Base-by-base conservation (phyloP, 192 early-diverging fungal genomes). In the Phlyctochytrium arcticum region DNA sequence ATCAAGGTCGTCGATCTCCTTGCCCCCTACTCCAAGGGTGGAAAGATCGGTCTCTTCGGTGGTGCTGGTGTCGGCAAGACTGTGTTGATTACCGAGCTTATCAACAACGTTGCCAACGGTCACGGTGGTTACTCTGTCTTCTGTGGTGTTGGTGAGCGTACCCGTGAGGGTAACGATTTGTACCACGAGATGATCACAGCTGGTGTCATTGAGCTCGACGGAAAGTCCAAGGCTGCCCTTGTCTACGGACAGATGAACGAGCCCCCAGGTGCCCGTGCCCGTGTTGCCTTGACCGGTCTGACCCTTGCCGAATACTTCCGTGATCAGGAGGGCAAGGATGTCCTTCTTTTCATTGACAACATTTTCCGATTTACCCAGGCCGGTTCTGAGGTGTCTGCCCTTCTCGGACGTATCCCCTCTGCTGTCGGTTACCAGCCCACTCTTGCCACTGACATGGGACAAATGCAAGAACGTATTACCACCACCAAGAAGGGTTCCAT, bases 361-460 rank as follows among this genome's bases (percentile, higher is more conserved):
- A 96, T 98, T 90, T 98, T 98, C 93, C 87, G 95, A 76, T 98
- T 98, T 89, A 98, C 94, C 48, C 95, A 98, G 83, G 95, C 95
- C 77, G 95, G 95, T 93, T 98, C 95, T 62, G 95, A 98, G 77
- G 95, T 98, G 87, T 98, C 95, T 84, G 94, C 95, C 56, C 84
- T 98, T 70, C 88, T 98, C 69, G 93, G 94, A 75, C 93, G 95
- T 93, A 98, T 98, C 75, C 94, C 95, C 69, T 98, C 95, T 44
- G 95, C 95, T 83, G 95, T 98, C 82, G 95, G 95, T 87, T 98
- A 98, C 88, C 95, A 98, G 83, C 95, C 95, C 76, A 98, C 95
- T 39, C 87, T 95, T 61, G 90, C 93, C 83, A 96, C 93, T 37
- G 95, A 98, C 82, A 98, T 98, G 95, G 95, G 93, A 90, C 82